These are phyloP conservation scores for Ogataea parapolymorpha DNA, from an alignment of 805 yeast species.

Conservation along the genomic window DNA sequence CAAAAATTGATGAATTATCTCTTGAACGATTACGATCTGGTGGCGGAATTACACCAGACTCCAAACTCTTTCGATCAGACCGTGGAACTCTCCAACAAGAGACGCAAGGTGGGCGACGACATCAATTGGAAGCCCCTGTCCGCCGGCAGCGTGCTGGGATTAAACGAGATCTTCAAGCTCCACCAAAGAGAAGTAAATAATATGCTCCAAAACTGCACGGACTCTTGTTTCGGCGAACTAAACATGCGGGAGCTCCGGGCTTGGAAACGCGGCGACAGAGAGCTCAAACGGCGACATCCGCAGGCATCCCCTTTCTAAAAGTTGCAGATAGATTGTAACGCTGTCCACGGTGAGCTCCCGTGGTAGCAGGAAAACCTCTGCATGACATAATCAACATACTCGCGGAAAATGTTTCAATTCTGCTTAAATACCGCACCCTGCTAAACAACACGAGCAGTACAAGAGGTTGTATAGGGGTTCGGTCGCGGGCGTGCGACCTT, in stretches of 20 bases:
- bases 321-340: not conserved
- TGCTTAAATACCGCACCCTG: not conserved
- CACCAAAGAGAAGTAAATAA: slow-evolving; percentile 20
- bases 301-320: not conserved
- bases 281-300: slow-evolving; percentile 10
- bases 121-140: slow-evolving; percentile 26
- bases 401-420: not conserved
- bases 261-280: slow-evolving; percentile 23
- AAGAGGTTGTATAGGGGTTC: not conserved
- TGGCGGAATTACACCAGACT: slow-evolving; percentile 1
- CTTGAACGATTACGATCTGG: slow-evolving; percentile 15
- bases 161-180: slow-evolving; percentile 20
- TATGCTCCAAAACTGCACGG: slow-evolving; percentile 13
- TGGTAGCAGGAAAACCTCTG: not conserved
- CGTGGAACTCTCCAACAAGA: slow-evolving; percentile 10
- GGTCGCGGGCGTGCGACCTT: not conserved
- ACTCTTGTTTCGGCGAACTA: slow-evolving; percentile 25
- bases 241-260: slow-evolving; percentile 27
- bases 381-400: not conserved
- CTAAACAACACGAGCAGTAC: not conserved
- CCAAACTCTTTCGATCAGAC: slow-evolving; percentile 1
- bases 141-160: slow-evolving; percentile 21
- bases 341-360: too few relatives aligned
- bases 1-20: slow-evolving; percentile 11
- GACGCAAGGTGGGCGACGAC: slow-evolving; percentile 26